A percentile compares a stretch with the other conserved stretches of the same genome.
Conservation (phyloP, 1,284 basidiomycete genomes). For the Thelephora terrestris region DNA sequence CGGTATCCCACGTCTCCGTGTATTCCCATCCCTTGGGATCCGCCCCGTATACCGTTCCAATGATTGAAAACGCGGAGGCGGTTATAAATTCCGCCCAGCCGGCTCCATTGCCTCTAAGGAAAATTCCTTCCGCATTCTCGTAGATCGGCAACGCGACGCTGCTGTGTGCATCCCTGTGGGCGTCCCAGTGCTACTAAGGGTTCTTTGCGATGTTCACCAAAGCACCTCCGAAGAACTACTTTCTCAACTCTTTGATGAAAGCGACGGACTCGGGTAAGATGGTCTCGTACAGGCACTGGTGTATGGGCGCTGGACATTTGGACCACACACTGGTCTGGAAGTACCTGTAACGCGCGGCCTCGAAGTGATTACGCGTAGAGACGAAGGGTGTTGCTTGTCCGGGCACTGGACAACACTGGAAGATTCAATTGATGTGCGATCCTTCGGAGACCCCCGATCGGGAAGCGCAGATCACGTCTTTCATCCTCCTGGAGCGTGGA, state of each 20-base stretch:
- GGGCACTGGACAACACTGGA: too few species aligned
- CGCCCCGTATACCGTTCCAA: slow-evolving; percentile 10
- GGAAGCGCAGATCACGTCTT: too few species aligned
- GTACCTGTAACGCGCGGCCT: too few species aligned
- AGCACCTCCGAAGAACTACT: slow-evolving; percentile 14
- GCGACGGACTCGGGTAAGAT: slow-evolving; percentile 12
- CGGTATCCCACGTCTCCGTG: slow-evolving; percentile 13
- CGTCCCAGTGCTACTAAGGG: slow-evolving; percentile 4
- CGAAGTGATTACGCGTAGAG: too few species aligned
- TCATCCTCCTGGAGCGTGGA: too few species aligned
- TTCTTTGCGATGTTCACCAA: slow-evolving; percentile 10
- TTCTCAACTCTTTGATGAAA: slow-evolving; percentile 17
- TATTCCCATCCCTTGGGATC: slow-evolving; percentile 14
- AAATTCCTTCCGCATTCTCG: slow-evolving; percentile 5
- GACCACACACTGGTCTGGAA: slow-evolving; percentile 1
- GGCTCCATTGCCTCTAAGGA: slow-evolving; percentile 10
- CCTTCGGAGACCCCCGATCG: too few species aligned
- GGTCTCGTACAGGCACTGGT: slow-evolving; percentile 1
- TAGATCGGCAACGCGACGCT: slow-evolving; percentile 3
- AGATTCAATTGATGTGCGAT: too few species aligned
- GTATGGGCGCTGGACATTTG: slow-evolving; percentile 9
- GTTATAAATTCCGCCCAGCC: slow-evolving; percentile 13
- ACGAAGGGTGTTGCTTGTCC: too few species aligned
- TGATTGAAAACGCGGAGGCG: slow-evolving; percentile 11
- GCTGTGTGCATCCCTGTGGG: slow-evolving; percentile 10